Evolutionary conservation across 768 basidiomycete genomes (phyloP), one percentile per base, ranked within the genome.

Genomic region (Dioszegia aurantiaca): DNA sequence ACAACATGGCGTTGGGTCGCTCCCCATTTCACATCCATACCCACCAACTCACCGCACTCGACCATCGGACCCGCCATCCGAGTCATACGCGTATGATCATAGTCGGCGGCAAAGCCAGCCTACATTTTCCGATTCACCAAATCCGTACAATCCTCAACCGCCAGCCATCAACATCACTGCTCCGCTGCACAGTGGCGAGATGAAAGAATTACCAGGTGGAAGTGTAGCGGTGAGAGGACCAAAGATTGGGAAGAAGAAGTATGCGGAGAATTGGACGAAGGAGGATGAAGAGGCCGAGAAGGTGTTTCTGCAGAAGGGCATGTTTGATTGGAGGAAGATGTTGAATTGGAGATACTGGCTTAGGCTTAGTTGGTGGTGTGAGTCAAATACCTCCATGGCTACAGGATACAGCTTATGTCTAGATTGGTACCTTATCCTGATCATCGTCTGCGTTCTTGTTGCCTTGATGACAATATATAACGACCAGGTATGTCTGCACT

Each of bases 331-430:
- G 75, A 56, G 63, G 24, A 60, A 61, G 54, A 55, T 71, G 49
- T 60, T 54, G 49, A 64, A 59, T 26, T 74, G 73, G 73, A 65
- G 67, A 44, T 76, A 71, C 58, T 76, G 73, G 73, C 47, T 76
- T 12, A 51, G 73, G 58, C 70, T 69, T 53, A 69, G 71, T 55
- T 76, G 75, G 75, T 62, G 64, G 64, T 66, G 72, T 72, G 58
- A 53, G 70, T 63, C 24, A 12, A 23, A 24, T 27, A n/a, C 5
- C 5, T 54, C 3, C 27, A 27, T 27, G n/a, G 12, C 3, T 36
- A 28, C 8, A 12, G 40, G 33, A 16, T 21, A 2, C 1, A n/a
- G 39, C 60, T 62, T 39, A 62, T 53, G 31, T 14, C 3, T 44
- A 68, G 67, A 47, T 17, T 68, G 52, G 49, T 73, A 73, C 56